Evolutionary conservation across 2,329 filamentous ascomycete species (phyloP), one percentile per base, ranked within the genome.

Genomic region (Boeremia lycopersici): DNA sequence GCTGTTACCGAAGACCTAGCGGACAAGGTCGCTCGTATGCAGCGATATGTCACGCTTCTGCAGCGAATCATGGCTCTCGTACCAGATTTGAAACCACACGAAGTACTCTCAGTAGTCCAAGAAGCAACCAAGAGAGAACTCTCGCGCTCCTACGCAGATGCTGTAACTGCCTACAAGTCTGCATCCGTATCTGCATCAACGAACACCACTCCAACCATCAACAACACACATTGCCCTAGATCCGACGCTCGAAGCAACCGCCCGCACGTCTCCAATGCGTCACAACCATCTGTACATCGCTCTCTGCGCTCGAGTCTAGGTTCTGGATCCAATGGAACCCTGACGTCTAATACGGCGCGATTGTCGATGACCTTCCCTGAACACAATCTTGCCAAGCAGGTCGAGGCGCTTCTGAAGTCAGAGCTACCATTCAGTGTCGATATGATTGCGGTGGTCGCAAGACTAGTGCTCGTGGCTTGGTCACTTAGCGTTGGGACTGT

Each of bases 391-490:
- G 69, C 64, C 0, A 60, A 53, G 39, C 58, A 68, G 42, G 30
- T 69, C 6, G 72, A 74, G 40, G 28, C 28, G 0, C 54, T 73
- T 0, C 53, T 74, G 5, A 74, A 73, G 48, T 19, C 46, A 0
- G 58, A 64, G 0, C 33, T 73, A 7, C 70, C 72, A 8, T 52
- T 73, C 9, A 56, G 61, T 36, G 46, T 74, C 2, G 48, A 62
- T 8, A 64, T 34, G 0, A 48, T 73, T 9, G 68, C 67, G 0
- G 48, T 42, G 31, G 64, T 74, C 0, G 68, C 69, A 11, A 39
- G 69, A 7, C 46, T 73, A 49, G 62, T 74, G 17, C 13, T 73
- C 39, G 70, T 69, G 6, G 72, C 69, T 1, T 74, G 72, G 72
- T 70, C 69, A 28, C 26, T 64, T 31, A 69, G 68, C 34, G 71